Conservation (phyloP, 2,329 filamentous ascomycete genomes). For the Penicillium janthinellum region DNA sequence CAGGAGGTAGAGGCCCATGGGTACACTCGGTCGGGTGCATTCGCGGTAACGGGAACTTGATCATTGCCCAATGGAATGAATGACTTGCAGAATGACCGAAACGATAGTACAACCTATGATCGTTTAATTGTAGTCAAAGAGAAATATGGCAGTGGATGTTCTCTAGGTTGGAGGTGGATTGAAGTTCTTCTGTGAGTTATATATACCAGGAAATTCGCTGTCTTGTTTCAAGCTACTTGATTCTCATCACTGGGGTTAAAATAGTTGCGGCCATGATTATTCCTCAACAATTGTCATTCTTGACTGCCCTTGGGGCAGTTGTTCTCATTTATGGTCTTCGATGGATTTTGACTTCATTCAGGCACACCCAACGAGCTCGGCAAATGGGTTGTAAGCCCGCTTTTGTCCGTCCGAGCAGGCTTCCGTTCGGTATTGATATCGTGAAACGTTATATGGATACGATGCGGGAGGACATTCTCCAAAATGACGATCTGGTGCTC, state of each 20-base stretch:
- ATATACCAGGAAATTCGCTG: constrained; percentile 13
- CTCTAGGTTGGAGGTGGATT: no score
- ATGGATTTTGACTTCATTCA: background rate
- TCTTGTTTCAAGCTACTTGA: background rate
- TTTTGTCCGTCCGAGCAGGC: background rate
- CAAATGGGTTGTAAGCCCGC: background rate
- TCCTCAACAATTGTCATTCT: background rate
- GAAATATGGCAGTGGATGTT: no score
- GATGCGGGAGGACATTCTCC: background rate
- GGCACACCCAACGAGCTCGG: background rate
- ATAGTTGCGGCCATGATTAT: background rate
- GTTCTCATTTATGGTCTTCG: background rate
- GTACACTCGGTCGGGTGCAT: no score
- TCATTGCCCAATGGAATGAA: no score
- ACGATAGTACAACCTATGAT: background rate
- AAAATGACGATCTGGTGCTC: background rate
- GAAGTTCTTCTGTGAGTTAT: background rate
- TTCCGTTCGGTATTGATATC: background rate
- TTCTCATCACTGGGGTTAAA: background rate
- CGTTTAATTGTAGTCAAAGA: no score
- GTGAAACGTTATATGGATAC: background rate
- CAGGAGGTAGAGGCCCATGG: no score
- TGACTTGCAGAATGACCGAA: background rate
- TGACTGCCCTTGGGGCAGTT: background rate
- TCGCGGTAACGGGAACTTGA: no score